A percentile compares a stretch with the other conserved stretches of the same genome.
Conservation (phyloP, 345 rosid genomes). For the Garcia nutans region DNA sequence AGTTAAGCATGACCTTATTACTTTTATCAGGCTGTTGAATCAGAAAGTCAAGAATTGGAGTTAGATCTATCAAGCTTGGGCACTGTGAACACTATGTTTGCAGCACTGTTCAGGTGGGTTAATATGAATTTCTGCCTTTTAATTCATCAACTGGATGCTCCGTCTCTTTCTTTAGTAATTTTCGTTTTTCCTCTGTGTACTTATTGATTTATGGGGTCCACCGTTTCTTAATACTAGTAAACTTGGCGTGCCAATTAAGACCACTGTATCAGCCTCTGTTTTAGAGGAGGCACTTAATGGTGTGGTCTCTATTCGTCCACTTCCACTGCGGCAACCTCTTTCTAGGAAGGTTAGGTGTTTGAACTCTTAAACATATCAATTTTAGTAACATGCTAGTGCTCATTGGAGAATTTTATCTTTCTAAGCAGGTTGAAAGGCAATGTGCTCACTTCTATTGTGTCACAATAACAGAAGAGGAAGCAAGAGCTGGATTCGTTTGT, state of each 20-base stretch:
- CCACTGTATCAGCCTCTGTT: conserved; percentile 89
- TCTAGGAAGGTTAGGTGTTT: conserved; percentile 61
- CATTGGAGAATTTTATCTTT: conserved; percentile 26
- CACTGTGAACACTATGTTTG: conserved; percentile 90
- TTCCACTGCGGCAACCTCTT: conserved; percentile 60
- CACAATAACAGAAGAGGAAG: conserved; percentile 85
- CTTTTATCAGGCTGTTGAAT: conserved; percentile 61
- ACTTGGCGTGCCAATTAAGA: conserved; percentile 98
- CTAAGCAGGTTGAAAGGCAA: conserved; percentile 93
- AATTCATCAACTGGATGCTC: background rate
- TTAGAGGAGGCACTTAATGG: conserved; percentile 98
- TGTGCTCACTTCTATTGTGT: conserved; percentile 97
- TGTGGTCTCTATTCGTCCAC: conserved; percentile 57
- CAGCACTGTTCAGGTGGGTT: conserved; percentile 84
- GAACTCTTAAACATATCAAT: conserved; percentile 20
- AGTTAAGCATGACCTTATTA: conserved; percentile 15
- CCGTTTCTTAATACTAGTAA: conserved; percentile 46
- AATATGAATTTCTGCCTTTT: background rate
- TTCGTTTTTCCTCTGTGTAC: background rate
- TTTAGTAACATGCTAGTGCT: conserved; percentile 16
- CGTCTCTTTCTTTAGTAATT: background rate
- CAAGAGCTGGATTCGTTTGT: conserved; percentile 80
- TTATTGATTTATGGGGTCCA: conserved; percentile 9
- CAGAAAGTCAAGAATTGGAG: conserved; percentile 83
- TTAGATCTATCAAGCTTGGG: conserved; percentile 97